phyloP scores from a whole-genome alignment of 2,329 filamentous ascomycete species.

The Fusarium nematophilum region DNA sequence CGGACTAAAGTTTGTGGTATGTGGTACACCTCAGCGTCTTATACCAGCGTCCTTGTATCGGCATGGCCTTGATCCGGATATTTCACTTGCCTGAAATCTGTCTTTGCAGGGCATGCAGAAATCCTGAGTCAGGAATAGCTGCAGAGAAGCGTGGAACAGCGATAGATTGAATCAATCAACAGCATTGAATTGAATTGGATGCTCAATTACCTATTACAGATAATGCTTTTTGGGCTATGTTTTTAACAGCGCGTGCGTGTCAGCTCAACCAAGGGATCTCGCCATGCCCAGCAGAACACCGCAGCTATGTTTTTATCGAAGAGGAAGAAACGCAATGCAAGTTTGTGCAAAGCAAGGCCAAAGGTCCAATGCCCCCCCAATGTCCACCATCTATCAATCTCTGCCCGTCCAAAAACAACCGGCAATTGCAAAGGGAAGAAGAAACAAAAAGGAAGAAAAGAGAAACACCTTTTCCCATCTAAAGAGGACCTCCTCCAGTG shows the following conservation, averaged over 20 bases:
- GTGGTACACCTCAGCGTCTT: no score
- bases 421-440: no score
- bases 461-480: neutral
- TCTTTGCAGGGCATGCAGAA: neutral
- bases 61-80: no score
- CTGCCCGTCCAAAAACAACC: slow-evolving; percentile 7
- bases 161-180: neutral
- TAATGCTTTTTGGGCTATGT: neutral
- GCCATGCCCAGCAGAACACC: slow-evolving; percentile 18
- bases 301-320: slow-evolving; percentile 13
- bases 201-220: slow-evolving; percentile 11
- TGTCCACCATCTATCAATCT: slow-evolving; percentile 5
- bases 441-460: neutral
- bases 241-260: slow-evolving; percentile 2
- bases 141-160: neutral
- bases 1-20: no score
- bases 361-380: slow-evolving; percentile 1
- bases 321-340: neutral
- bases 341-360: neutral
- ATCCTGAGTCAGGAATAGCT: no score
- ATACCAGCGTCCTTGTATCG: no score
- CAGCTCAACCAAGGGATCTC: slow-evolving; percentile 19
- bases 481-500: no score
- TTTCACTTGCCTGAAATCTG: no score
- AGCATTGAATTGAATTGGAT: slow-evolving; percentile 1